Evolutionary conservation across 176 grass and related monocot species (phyloP), one percentile per base, ranked within the genome.

Genomic region (Rhynchospora breviuscula): DNA sequence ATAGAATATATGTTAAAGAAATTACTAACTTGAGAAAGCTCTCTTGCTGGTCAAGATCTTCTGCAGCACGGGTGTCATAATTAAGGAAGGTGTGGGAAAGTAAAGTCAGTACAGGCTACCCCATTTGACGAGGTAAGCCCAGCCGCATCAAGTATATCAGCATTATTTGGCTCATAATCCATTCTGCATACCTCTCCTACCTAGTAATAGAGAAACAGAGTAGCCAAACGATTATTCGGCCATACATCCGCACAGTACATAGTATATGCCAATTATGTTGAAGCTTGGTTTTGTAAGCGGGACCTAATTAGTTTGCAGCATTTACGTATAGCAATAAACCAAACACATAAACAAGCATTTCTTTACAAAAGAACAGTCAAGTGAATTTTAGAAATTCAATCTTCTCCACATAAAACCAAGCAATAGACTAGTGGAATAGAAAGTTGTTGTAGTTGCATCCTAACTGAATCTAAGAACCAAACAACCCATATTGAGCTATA

Each of bases 101-200:
- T 89, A 86, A 99, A 90, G 40, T 99, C 91, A 62, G 91, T 95
- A 66, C 79, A 92, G 54, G 88, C 87, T 86, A 99, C 46, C 46
- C 89, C 97, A 68, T 93, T 86, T 0, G 89, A 93, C 8, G 93
- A 95, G 88, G 85, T 93, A 84, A 95, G 84, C 72, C 97, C 91
- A 74, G 91, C 93, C 44, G 93, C 88, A 56, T 92, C 89, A 5
- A 99, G 85, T 66, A 95, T 93, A 89, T 99, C 93, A 5, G 22
- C 86, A 84, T 90, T 91, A 87, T 85, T 95, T 33, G 92, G 93
- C 84, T 92, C 91, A 89, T 95, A 99, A 61, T 95, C 96, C 33
- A 67, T 49, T 87, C 93, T 94, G 67, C 88, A 99, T 78, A 95
- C 93, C 87, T 93, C 96, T 86, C 87, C 89, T 88, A 87, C 91